phyloP scores from a whole-genome alignment of 2,329 filamentous ascomycete species.

The Domatiomyces globalis region DNA sequence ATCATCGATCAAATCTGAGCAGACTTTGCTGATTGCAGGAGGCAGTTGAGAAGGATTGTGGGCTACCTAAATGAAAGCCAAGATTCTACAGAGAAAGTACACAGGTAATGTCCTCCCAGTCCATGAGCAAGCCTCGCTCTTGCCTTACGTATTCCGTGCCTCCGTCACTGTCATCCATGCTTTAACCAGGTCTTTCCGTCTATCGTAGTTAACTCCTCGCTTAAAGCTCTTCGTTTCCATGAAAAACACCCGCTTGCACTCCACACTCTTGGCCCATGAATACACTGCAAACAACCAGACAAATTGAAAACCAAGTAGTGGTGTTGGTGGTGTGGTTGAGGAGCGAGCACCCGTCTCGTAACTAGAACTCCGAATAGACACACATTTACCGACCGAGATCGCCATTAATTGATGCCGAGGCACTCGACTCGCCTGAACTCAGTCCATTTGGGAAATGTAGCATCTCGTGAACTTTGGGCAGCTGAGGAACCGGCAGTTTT shows the following conservation, averaged over 20 bases:
- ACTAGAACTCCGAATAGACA: not conserved
- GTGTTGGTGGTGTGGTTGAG: not conserved
- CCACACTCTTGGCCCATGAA: not conserved
- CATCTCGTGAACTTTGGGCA: conserved; percentile 78
- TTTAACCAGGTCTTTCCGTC: not conserved
- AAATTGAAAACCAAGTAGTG: not conserved
- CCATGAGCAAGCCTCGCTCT: not conserved
- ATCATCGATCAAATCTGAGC: no score
- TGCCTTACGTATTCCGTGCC: not conserved
- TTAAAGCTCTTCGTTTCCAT: not conserved
- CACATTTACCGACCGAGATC: conserved; percentile 22
- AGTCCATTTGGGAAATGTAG: conserved; percentile 54
- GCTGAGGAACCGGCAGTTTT: conserved; percentile 79
- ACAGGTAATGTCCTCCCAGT: not conserved
- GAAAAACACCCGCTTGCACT: no score
- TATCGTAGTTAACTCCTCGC: not conserved
- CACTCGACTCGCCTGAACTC: conserved; percentile 62
- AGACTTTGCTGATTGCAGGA: not conserved
- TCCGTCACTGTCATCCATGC: not conserved
- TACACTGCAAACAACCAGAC: not conserved
- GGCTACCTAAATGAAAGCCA: not conserved
- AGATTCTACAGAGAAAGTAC: not conserved
- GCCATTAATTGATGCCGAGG: conserved; percentile 62
- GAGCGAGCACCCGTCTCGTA: no score
- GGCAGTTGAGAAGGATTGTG: not conserved